A percentile compares a stretch with the other conserved stretches of the same genome.
Evolutionary conservation across 1,284 basidiomycete species (phyloP).

Genomic region (Heterobasidion occidentale): DNA sequence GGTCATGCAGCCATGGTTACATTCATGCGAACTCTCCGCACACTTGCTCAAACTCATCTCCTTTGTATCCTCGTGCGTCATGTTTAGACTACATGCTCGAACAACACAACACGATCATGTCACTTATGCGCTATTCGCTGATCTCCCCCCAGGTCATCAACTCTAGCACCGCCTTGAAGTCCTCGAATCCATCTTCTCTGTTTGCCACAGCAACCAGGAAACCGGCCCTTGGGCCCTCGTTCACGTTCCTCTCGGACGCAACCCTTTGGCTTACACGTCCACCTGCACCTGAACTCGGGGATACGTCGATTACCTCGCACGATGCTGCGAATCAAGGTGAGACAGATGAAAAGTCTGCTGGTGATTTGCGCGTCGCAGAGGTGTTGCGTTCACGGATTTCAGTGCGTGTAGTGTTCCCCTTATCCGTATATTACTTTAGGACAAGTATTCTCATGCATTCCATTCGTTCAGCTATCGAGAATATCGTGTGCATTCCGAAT

Average conservation of each 20-base stretch:
- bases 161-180: conserved; percentile 26
- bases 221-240: conserved; percentile 68
- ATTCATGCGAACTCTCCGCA: conserved; percentile 59
- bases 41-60: conserved; percentile 35
- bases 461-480: conserved; percentile 26
- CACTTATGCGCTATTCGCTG: background rate
- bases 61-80: conserved; percentile 44
- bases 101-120: background rate
- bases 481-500: conserved; percentile 23
- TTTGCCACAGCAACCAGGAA: conserved; percentile 40
- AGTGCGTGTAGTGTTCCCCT: conserved; percentile 24
- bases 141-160: conserved; percentile 34
- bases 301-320: background rate
- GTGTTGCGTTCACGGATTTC: conserved; percentile 33
- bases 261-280: conserved; percentile 56
- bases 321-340: background rate
- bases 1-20: conserved; percentile 68
- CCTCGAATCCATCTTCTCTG: conserved; percentile 28
- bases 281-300: background rate
- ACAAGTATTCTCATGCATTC: background rate
- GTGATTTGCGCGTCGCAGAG: conserved; percentile 17
- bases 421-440: background rate
- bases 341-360: conserved; percentile 3
- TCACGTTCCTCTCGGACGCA: conserved; percentile 62
- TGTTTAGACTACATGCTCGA: conserved; percentile 24